Evolutionary conservation across 78 protist genomes (phyloP).

Genomic region (Polysphondylium violaceum): DNA sequence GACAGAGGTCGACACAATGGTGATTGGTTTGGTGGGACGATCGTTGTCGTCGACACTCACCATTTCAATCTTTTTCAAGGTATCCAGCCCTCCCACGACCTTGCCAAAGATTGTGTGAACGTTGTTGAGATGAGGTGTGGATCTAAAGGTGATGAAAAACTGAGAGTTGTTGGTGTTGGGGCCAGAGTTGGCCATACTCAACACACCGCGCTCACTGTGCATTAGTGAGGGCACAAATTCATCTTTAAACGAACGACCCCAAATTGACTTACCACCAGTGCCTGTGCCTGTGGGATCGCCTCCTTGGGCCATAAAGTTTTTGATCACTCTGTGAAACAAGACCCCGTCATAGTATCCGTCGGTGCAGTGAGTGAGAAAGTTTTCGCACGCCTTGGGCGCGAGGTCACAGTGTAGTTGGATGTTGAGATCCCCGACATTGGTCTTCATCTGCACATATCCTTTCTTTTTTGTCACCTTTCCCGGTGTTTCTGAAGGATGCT

Average conservation of each 20-base stretch:
- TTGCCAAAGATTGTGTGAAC: conserved; percentile 91
- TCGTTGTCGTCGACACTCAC: conserved; percentile 40
- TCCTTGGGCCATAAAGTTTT: conserved; percentile 89
- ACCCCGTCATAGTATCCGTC: conserved; percentile 83
- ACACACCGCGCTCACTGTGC: conserved; percentile 86
- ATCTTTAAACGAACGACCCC: conserved; percentile 84
- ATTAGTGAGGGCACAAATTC: conserved; percentile 75
- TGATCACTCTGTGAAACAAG: conserved; percentile 89
- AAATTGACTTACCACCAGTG: conserved; percentile 88
- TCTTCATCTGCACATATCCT: conserved; percentile 83
- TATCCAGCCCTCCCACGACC: conserved; percentile 85
- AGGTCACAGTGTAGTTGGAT: conserved; percentile 86
- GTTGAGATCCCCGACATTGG: conserved; percentile 86
- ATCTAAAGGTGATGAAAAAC: conserved; percentile 86
- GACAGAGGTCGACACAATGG: conserved; percentile 6
- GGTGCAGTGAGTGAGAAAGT: conserved; percentile 80
- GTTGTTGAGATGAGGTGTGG: conserved; percentile 76
- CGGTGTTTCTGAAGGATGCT: conserved; percentile 50
- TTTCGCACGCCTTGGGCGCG: conserved; percentile 91
- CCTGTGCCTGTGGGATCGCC: conserved; percentile 93
- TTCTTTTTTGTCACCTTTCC: conserved; percentile 71
- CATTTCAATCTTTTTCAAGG: conserved; percentile 78
- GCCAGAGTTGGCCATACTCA: conserved; percentile 92
- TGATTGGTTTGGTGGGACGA: conserved; percentile 24
- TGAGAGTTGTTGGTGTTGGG: conserved; percentile 86